A percentile compares a stretch with the other conserved stretches of the same genome.
These are phyloP conservation scores for Acacia concinna DNA, from an alignment of 331 rosid genomes.

Conservation along the genomic window DNA sequence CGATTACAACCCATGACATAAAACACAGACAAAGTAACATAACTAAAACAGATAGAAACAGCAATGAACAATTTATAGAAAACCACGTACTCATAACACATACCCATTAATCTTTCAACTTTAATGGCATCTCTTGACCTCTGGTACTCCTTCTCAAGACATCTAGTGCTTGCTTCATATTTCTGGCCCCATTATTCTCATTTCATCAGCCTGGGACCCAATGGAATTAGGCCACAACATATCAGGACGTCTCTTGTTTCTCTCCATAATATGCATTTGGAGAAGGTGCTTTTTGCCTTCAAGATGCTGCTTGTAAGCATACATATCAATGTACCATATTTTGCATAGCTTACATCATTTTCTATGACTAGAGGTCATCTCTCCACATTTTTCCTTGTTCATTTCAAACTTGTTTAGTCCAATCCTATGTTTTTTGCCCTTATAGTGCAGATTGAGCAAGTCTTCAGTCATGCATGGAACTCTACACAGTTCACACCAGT, in stretches of 20 bases:
- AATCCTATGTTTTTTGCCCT: slow-evolving; percentile 31
- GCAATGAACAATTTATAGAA: not conserved
- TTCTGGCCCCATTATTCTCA: not conserved
- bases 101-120: not conserved
- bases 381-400: slow-evolving; percentile 2
- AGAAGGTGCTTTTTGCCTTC: slow-evolving; percentile 29
- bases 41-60: not conserved
- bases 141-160: not conserved
- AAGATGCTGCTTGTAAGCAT: slow-evolving; percentile 29
- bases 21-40: not conserved
- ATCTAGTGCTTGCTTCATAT: not conserved
- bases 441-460: slow-evolving; percentile 25
- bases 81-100: not conserved
- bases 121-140: not conserved
- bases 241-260: not conserved
- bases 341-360: slow-evolving; percentile 35
- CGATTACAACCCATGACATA: not conserved
- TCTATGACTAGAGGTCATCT: not conserved
- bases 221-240: not conserved
- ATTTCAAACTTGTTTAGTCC: slow-evolving; percentile 3
- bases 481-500: slow-evolving; percentile 31
- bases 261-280: not conserved
- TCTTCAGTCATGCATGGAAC: slow-evolving; percentile 26
- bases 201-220: not conserved
- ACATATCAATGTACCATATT: slow-evolving; percentile 29